Conservation (phyloP, 1,284 basidiomycete species). For the Trichosporon sp. region DNA sequence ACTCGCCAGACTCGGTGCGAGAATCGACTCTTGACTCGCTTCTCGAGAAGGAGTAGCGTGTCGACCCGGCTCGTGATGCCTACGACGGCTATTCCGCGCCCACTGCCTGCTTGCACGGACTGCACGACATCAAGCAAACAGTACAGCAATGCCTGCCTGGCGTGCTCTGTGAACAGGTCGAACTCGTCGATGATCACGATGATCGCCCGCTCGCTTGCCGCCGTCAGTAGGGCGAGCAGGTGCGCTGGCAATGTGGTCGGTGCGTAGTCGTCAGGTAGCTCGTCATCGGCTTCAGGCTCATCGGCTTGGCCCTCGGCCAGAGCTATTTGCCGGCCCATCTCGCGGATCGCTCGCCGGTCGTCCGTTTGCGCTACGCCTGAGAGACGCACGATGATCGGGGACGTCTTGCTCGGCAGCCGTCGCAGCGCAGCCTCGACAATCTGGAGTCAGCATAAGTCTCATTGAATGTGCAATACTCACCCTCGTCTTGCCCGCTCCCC, state of each 20-base stretch:
- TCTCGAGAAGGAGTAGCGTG: constrained; percentile 82
- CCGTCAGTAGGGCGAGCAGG: constrained; percentile 69
- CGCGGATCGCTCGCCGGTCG: constrained; percentile 83
- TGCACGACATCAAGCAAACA: constrained; percentile 61
- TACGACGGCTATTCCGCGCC: constrained; percentile 67
- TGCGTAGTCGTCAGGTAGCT: constrained; percentile 49
- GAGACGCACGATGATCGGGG: constrained; percentile 68
- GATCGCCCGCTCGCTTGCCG: constrained; percentile 70
- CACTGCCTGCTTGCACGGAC: constrained; percentile 46
- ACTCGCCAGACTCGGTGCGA: constrained; percentile 81
- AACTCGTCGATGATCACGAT: constrained; percentile 82
- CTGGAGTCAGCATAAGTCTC: constrained; percentile 19
- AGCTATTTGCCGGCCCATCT: constrained; percentile 71
- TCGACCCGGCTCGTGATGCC: constrained; percentile 78
- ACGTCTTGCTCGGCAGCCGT: constrained; percentile 43
- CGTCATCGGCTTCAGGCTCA: constrained; percentile 37
- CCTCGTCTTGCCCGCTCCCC: constrained; percentile 74
- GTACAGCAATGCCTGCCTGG: constrained; percentile 80
- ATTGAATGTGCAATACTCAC: constrained; percentile 51
- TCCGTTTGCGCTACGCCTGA: constrained; percentile 79
- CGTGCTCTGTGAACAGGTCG: constrained; percentile 82
- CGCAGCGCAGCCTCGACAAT: constrained; percentile 37
- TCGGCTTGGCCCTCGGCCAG: constrained; percentile 46
- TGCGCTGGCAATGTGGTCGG: constrained; percentile 60
- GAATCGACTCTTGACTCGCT: constrained; percentile 91